Evolutionary conservation across 1,284 basidiomycete species (phyloP), one percentile per base, ranked within the genome.

Genomic region (Kalmanozyma brasiliensis): DNA sequence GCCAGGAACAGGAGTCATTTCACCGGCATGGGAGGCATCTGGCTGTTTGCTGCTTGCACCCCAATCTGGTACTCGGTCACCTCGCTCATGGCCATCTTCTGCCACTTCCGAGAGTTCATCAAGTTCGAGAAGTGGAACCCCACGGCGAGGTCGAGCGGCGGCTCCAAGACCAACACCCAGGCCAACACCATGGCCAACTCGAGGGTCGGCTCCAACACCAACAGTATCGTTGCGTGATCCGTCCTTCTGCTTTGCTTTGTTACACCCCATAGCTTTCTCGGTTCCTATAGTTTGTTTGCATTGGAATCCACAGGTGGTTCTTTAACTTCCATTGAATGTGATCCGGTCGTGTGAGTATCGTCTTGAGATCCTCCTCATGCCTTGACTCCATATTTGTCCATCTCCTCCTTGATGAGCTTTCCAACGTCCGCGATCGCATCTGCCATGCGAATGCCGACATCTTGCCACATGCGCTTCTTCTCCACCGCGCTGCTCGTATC

Each of bases 51-150:
- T 30, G n/a, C 58, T 1, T 58, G 65, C 51, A 70, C 67, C 0
- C 70, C 75, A 3, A 59, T 74, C 22, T 77, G 73, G 63, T 75
- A 70, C 55, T 66, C 66, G 43, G 65, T 60, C 33, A 62, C 69
- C 4, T 70, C 62, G 38, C 38, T 67, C 49, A 72, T 69, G 59
- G 56, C 63, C 32, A 76, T 76, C 57, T 76, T 73, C 44, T 70
- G 67, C 46, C 76, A 78, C 52, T 76, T 74, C 52, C 48, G 76
- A 8, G 67, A 76, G 47, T 63, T 78, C 19, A 67, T 69, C 64
- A 71, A 74, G 59, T 78, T 68, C 58, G 66, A 69, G 36, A 76
- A 76, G 44, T 71, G 67, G 67, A 65, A 71, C 40, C 67, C 67
- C 11, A 71, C 67, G 34, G 67, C 67, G 6, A 46, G 68, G 20